These are phyloP conservation scores for Kwoniella heveanensis DNA, from an alignment of 768 basidiomycete genomes.

Conservation along the genomic window DNA sequence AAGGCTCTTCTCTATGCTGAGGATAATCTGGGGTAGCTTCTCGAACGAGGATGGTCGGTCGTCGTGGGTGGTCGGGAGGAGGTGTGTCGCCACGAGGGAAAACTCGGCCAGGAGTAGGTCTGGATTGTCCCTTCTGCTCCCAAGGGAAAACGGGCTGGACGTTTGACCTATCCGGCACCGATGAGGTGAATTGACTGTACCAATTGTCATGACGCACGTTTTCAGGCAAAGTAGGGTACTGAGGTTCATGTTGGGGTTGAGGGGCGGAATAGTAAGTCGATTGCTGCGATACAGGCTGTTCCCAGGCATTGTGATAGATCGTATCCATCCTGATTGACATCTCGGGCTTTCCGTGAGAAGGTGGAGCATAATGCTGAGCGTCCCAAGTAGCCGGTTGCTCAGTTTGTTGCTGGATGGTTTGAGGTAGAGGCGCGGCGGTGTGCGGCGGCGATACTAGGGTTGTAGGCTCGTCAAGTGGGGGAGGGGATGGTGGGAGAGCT, in stretches of 20 bases:
- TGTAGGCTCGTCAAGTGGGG: constrained; percentile 45
- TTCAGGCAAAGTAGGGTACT: constrained; percentile 67
- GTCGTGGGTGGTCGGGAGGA: constrained; percentile 34
- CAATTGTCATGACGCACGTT: constrained; percentile 75
- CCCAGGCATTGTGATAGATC: constrained; percentile 86
- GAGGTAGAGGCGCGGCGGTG: constrained; percentile 37
- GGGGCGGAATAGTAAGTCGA: constrained; percentile 27
- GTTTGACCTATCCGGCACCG: constrained; percentile 69
- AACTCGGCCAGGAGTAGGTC: constrained; percentile 42
- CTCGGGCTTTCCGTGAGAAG: constrained; percentile 64
- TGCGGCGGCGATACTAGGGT: constrained; percentile 59
- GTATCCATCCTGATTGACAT: constrained; percentile 68
- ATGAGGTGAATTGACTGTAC: constrained; percentile 54
- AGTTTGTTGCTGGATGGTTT: constrained; percentile 44
- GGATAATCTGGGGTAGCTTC: constrained; percentile 23
- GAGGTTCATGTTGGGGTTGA: constrained; percentile 27
- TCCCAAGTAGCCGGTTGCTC: constrained; percentile 73
- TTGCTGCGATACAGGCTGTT: constrained; percentile 60
- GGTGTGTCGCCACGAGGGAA: constrained; percentile 58
- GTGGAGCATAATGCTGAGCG: constrained; percentile 76
- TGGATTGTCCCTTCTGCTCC: constrained; percentile 65
- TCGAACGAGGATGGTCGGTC: constrained; percentile 16
- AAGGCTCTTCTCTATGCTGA: neutral
- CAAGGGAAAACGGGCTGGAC: constrained; percentile 89
- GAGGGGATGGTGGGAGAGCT: constrained; percentile 28